phyloP scores from a whole-genome alignment of 441 rosid species.

The Brassica balearica region DNA sequence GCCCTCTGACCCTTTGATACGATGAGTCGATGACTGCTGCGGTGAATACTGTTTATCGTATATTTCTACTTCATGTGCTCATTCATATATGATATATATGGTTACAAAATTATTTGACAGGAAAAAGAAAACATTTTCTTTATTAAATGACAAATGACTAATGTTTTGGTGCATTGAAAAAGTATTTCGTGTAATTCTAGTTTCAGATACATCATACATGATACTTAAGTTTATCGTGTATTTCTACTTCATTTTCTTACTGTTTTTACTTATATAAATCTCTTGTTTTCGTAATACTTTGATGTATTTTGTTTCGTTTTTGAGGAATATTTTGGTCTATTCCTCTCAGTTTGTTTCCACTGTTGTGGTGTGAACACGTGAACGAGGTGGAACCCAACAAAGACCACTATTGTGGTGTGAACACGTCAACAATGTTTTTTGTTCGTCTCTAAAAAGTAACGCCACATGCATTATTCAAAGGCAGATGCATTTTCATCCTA shows the following conservation, averaged over 20 bases:
- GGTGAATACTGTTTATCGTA: too few species aligned
- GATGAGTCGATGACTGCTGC: too few species aligned
- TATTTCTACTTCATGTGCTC: too few species aligned
- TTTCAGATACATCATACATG: not conserved
- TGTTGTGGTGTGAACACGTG: not conserved
- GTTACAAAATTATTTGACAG: too few species aligned
- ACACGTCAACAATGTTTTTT: not conserved
- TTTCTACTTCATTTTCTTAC: too few species aligned
- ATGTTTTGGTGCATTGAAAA: not conserved
- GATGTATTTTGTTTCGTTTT: not conserved
- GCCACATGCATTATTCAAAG: not conserved
- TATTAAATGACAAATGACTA: not conserved
- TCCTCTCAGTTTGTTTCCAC: not conserved
- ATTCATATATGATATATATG: too few species aligned
- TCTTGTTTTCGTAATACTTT: not conserved
- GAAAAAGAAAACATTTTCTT: too few species aligned
- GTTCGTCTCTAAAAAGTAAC: not conserved
- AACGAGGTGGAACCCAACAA: not conserved
- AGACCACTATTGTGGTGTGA: not conserved
- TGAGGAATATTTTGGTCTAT: not conserved
- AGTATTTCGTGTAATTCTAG: not conserved
- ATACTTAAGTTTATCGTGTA: too few species aligned
- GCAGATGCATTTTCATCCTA: not conserved
- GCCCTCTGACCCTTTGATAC: too few species aligned
- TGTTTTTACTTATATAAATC: too few species aligned